Evolutionary conservation across 2,329 filamentous ascomycete genomes (phyloP), one percentile per base, ranked within the genome.

Genomic region (Myriosclerotinia scirpicola): DNA sequence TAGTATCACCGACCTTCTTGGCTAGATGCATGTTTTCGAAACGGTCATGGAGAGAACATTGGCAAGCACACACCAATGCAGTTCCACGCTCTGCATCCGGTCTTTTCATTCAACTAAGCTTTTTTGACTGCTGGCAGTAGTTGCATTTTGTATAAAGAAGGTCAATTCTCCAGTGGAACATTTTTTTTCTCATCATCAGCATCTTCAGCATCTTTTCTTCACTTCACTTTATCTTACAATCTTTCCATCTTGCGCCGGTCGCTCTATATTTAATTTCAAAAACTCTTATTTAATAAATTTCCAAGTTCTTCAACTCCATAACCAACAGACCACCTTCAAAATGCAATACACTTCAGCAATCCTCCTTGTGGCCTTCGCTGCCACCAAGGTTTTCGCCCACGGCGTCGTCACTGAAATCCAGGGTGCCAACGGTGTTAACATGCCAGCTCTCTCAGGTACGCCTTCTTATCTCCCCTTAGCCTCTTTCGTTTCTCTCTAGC

Each of bases 371-470:
- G 80, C 83, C 73, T 75, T 81, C 64, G 76, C 77, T 67, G 70
- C 71, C 67, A 78, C 80, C 71, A 77, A 81, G 70, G 80, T 81
- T 71, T 82, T 82, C 58, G 84, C 83, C 64, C 86, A 89, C 77
- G 85, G 86, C 76, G 79, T 87, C 65, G 79, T 88, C 72, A 82
- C 82, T 71, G 76, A 80, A 53, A 79, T 87, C 69, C 76, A 81
- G 71, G 86, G 86, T 65, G 84, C 85, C 71, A 89, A 89, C 73
- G 83, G 83, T 69, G 86, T 88, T 54, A 81, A 75, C 69, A 88
- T 89, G 85, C 84, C 86, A 44, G 86, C 84, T 75, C 82, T 88
- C 58, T 82, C 83, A 20, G 79, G 80, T 81, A 76, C 70, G 75
- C 42, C 56, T 59, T 69, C 20, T 38, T 26, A 26, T 26, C 22